Evolutionary conservation across 768 basidiomycete genomes (phyloP), one percentile per base, ranked within the genome.

Genomic region (Strobilomyces echinocephalus): DNA sequence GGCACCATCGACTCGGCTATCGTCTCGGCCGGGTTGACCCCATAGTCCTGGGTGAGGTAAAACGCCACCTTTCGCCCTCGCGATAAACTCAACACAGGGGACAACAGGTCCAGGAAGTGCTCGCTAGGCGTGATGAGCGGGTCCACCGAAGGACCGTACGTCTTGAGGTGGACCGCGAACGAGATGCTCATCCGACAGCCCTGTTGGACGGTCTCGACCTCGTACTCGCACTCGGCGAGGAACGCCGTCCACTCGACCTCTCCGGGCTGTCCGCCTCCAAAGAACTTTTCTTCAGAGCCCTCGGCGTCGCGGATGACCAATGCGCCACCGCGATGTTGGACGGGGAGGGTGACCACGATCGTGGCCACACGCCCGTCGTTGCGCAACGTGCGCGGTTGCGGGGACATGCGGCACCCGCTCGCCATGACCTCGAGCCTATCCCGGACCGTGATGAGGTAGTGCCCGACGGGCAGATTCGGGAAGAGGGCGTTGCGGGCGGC

Each of bases 181-280:
- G 86, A 81, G 50, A 91, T 74, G 34, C 79, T 79, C 60, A 91
- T 72, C 46, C 84, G 74, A 60, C 83, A 86, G 10, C 89, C 90
- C 56, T 81, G 80, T 59, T 81, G 78, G 49, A 92, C 81, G 2
- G 77, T 72, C 64, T 90, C 85, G 52, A 88, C 77, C 64, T 88
- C 85, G 59, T 84, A 82, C 18, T 88, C 83, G 69, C 87, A 88
- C 57, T 89, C 87, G 5, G 81, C 76, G 46, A 83, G 73, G 72
- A 87, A 85, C 18, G 87, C 88, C 0, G 82, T 77, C 89, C 89
- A 91, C 55, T 91, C 88, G 54, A 91, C 76, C 58, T 86, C 80
- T 6, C 79, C 84, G 31, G 73, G 71, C 62, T 84, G 83, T 35
- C 85, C 83, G 0, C 80, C 72, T 7, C 79, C 83, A 40, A 75